Percentiles rank a stretch among this genome's conserved stretches.
phyloP scores from a whole-genome alignment of 192 early-diverging fungal species.

The Pilobolus umbonatus region DNA sequence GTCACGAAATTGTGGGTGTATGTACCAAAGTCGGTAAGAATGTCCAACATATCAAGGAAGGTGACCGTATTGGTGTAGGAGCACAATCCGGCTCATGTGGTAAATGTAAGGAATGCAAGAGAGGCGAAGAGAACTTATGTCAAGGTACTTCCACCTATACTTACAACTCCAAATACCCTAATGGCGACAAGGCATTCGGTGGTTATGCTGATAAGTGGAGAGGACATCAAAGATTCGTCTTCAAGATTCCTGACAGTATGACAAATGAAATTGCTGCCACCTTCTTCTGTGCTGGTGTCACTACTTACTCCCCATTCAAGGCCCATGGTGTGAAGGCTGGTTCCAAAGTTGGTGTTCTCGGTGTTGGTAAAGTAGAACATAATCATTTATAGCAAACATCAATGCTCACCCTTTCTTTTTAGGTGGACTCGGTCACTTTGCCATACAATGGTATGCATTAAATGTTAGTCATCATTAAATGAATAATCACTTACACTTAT shows the following conservation, averaged over 20 bases:
- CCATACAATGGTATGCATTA: slow-evolving; percentile 40
- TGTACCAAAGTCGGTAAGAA: slow-evolving; percentile 36
- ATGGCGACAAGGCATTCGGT: slow-evolving; percentile 45
- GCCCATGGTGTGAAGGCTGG: slow-evolving; percentile 38
- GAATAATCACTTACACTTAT: background rate
- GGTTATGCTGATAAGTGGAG: slow-evolving; percentile 48
- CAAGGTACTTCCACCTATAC: slow-evolving; percentile 43
- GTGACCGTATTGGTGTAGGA: slow-evolving; percentile 53
- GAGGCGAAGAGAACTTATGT: slow-evolving; percentile 42
- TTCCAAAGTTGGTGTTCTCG: slow-evolving; percentile 54
- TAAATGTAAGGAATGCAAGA: slow-evolving; percentile 37
- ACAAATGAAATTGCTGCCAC: slow-evolving; percentile 58
- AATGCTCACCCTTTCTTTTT: background rate
- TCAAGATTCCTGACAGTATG: slow-evolving; percentile 56
- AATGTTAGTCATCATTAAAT: slow-evolving; percentile 17
- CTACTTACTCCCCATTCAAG: slow-evolving; percentile 51
- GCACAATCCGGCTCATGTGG: slow-evolving; percentile 59
- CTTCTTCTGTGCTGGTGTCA: slow-evolving; percentile 73
- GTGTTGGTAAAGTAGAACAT: slow-evolving; percentile 59
- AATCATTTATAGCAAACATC: slow-evolving; percentile 27
- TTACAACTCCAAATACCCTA: slow-evolving; percentile 34
- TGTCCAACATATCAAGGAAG: slow-evolving; percentile 36
- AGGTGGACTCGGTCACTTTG: slow-evolving; percentile 65
- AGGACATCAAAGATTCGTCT: slow-evolving; percentile 54
- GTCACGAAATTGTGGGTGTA: slow-evolving; percentile 53